phyloP scores from a whole-genome alignment of 345 rosid genomes.

The Jatropha curcas region DNA sequence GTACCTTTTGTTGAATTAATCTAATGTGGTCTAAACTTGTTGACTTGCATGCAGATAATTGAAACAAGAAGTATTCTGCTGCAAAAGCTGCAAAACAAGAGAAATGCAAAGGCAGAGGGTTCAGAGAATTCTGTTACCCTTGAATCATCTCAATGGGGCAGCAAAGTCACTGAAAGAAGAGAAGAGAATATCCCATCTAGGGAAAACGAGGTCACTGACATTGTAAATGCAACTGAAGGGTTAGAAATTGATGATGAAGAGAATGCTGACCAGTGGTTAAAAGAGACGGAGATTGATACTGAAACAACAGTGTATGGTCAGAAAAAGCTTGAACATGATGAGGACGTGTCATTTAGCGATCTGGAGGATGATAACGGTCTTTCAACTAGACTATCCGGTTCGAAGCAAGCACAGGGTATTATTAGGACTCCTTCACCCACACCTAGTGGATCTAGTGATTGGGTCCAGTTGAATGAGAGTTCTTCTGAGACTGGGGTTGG shows the following conservation, averaged over 20 bases:
- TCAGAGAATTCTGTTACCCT: conserved; percentile 17
- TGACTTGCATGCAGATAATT: conserved; percentile 41
- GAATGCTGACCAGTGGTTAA: conserved; percentile 40
- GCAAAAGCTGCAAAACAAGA: conserved; percentile 48
- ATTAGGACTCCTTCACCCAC: conserved; percentile 32
- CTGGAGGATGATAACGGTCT: conserved; percentile 50
- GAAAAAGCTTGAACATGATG: conserved; percentile 39
- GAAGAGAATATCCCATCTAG: conserved; percentile 16
- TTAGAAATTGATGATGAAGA: conserved; percentile 38
- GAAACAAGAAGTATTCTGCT: conserved; percentile 57
- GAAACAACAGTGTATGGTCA: conserved; percentile 24
- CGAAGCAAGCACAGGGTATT: conserved; percentile 17
- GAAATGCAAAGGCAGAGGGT: conserved; percentile 24
- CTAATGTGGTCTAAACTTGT: not conserved
- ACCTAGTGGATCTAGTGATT: conserved; percentile 60
- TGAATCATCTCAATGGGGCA: conserved; percentile 25
- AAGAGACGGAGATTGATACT: conserved; percentile 34
- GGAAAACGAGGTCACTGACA: conserved; percentile 24
- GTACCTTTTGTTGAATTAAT: not conserved
- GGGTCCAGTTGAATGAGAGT: conserved; percentile 56
- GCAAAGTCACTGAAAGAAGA: conserved; percentile 11
- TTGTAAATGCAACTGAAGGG: conserved; percentile 28
- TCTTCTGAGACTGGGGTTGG: conserved; percentile 30
- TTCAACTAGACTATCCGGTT: conserved; percentile 29
- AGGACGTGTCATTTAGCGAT: conserved; percentile 62